Percentiles rank a stretch among this genome's conserved stretches.
Evolutionary conservation across 345 rosid species (phyloP).

Genomic region (Citrus unshiu): DNA sequence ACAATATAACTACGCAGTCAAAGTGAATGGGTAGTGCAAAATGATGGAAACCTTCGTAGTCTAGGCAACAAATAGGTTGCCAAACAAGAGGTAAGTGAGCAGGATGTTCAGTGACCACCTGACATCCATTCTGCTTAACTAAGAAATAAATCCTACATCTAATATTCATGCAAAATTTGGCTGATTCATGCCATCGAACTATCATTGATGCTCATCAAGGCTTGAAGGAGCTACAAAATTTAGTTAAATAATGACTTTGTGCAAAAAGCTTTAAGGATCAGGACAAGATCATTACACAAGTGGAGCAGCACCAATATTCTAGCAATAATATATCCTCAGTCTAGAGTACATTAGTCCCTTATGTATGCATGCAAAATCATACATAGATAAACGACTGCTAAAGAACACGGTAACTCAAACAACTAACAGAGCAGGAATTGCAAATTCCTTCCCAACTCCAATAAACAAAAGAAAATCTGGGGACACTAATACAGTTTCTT

Average conservation of each 20-base stretch:
- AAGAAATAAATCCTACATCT: constrained; percentile 1
- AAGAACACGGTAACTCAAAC: neutral
- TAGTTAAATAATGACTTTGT: neutral
- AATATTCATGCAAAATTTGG: neutral
- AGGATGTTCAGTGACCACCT: neutral
- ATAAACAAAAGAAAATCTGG: neutral
- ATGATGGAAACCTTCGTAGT: neutral
- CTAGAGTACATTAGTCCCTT: neutral
- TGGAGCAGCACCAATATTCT: neutral
- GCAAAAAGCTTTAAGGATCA: neutral
- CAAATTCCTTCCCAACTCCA: neutral
- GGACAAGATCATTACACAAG: neutral
- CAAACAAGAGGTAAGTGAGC: neutral
- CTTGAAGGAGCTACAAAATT: neutral
- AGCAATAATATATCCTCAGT: neutral
- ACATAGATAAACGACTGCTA: neutral
- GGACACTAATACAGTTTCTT: neutral
- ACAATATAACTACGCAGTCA: neutral
- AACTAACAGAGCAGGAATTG: neutral
- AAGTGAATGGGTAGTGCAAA: neutral
- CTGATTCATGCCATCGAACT: neutral
- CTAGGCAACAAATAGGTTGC: constrained; percentile 3
- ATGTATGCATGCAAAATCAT: neutral
- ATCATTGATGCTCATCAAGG: neutral
- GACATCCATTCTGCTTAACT: neutral